A percentile compares a stretch with the other conserved stretches of the same genome.
These are phyloP conservation scores for Trichoderma sp. DNA, from an alignment of 2,329 filamentous ascomycete species.

Conservation along the genomic window DNA sequence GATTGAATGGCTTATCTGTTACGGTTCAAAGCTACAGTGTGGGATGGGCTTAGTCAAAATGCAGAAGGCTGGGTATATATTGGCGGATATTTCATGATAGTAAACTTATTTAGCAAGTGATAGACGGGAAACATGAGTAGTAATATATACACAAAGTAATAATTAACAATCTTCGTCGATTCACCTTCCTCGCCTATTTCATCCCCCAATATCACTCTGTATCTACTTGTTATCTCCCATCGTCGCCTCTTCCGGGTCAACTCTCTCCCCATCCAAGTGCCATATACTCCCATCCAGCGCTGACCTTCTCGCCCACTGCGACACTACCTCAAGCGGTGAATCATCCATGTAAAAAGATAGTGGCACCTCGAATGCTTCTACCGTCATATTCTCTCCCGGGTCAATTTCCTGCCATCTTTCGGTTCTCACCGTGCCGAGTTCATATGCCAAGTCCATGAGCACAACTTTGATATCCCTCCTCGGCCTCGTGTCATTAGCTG, in stretches of 20 bases:
- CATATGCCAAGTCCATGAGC: slow-evolving; percentile 39
- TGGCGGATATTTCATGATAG: no score
- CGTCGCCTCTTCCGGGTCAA: slow-evolving; percentile 2
- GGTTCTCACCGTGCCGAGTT: slow-evolving; percentile 36
- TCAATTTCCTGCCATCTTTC: slow-evolving; percentile 43
- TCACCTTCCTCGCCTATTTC: not conserved
- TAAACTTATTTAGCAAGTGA: no score
- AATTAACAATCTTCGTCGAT: not conserved
- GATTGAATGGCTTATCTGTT: no score
- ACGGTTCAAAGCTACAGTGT: no score
- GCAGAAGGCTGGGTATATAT: no score
- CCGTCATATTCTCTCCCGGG: slow-evolving; percentile 43
- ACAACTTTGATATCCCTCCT: slow-evolving; percentile 39
- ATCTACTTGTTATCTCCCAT: not conserved
- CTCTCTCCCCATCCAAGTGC: slow-evolving; percentile 39
- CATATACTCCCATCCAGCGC: slow-evolving; percentile 48
- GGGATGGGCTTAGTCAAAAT: no score
- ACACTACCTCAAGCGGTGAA: slow-evolving; percentile 38
- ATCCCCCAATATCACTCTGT: not conserved
- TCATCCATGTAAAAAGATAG: slow-evolving; percentile 47
- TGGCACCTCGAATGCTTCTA: slow-evolving; percentile 47
- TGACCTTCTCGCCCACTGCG: slow-evolving; percentile 46
- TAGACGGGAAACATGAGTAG: no score
- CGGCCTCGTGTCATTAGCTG: slow-evolving; percentile 37
- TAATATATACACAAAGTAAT: no score